Base-by-base conservation (phyloP, 2,329 filamentous ascomycete genomes). In the Byssochlamys sp. region DNA sequence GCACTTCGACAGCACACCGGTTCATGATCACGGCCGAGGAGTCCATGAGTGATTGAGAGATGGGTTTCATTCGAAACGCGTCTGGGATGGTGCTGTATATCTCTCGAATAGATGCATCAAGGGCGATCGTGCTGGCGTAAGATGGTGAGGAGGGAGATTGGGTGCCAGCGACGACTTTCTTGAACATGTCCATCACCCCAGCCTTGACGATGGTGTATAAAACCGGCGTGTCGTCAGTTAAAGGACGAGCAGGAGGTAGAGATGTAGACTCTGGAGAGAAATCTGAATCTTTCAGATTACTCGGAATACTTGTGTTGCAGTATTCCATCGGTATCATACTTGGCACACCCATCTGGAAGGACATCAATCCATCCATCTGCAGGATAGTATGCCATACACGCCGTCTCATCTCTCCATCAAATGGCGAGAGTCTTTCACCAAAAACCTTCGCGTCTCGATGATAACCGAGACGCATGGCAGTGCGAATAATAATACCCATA, bases 291-390 rank as follows among this genome's bases (percentile, higher is more conserved):
- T 77, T 68, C 19, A 85, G 66, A 64, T 86, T 85, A 12, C 75
- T 71, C 7, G 82, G 82, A 24, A 78, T 65, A 2, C 68, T 63
- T 0, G 81, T 83, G 64, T 86, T 84, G 49, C 78, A 80, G 56
- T 83, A 81, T 55, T 84, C 79, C 19, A 77, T 75, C 55, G 80
- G 74, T 51, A 84, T 75, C 77, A 84, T 81, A 62, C 77, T 79
- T 2, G 84, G 84, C 31, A 86, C 71, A 2, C 84, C 84, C 61
- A 85, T 76, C 63, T 85, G 82, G 64, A 85, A 85, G 1, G 80
- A 77, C 1, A 81, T 77, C 11, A 86, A 70, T 4, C 81, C 67
- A 61, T 86, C 84, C 56, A 85, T 74, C 65, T 85, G 82, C 14
- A 63, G 60, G 7, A 67, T 62, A 54, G 64, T 63, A 28, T 67